Percentiles rank a stretch among this genome's conserved stretches.
Evolutionary conservation across 129 eudicot species (phyloP).

Genomic region (Tagetes patula): DNA sequence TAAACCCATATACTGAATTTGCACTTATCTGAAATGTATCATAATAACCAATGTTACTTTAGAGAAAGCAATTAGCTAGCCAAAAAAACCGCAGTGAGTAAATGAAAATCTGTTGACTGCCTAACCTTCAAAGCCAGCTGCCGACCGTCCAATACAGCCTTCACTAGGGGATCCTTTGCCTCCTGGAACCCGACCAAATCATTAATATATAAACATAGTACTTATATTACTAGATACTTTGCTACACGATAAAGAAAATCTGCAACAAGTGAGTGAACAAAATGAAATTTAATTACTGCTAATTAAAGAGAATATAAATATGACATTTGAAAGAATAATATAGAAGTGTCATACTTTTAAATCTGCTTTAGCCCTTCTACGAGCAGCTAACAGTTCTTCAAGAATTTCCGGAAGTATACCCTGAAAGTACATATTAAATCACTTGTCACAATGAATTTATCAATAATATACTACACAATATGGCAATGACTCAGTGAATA

Average conservation of each 20-base stretch:
- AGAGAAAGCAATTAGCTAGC: conserved; percentile 14
- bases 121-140: conserved; percentile 92
- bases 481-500: conserved; percentile 20
- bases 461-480: conserved; percentile 3
- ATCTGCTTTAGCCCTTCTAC: conserved; percentile 97
- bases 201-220: conserved; percentile 5
- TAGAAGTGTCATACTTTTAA: conserved; percentile 54
- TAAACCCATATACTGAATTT: conserved; percentile 97
- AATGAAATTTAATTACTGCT: neutral
- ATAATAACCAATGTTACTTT: neutral
- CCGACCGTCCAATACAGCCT: conserved; percentile 99
- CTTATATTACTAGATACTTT: neutral
- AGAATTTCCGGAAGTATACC: conserved; percentile 99
- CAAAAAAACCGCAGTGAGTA: neutral
- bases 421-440: conserved; percentile 43
- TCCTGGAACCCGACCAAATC: conserved; percentile 49
- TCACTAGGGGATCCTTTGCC: conserved; percentile 94
- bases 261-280: neutral
- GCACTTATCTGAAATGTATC: conserved; percentile 78
- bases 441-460: conserved; percentile 17
- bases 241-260: neutral
- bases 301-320: conserved; percentile 7
- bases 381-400: conserved; percentile 96
- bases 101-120: neutral
- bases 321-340: conserved; percentile 5